Evolutionary conservation across 495 filamentous ascomycete species (phyloP), one percentile per base, ranked within the genome.

Genomic region (Penicillium steckii): DNA sequence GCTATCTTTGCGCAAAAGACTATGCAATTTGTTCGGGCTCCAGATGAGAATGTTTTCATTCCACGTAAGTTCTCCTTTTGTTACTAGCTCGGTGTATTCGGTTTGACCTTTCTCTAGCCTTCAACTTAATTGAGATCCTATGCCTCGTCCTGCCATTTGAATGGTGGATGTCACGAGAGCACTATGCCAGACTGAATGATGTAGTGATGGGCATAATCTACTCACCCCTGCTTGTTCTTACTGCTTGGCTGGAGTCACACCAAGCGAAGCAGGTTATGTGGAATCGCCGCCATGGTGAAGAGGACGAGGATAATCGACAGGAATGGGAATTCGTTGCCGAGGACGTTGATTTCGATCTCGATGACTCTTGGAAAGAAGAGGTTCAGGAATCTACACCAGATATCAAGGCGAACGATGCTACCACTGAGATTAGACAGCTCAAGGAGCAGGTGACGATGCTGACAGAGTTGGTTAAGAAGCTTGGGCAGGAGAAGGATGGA

Each of bases 1-100:
- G 91, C 91, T 0, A 82, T 95, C 18, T 90, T 90, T 59, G 78
- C 90, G 2, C 89, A 93, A 53, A 95, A 96, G 65, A 96, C 92
- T 1, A 89, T 97, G 76, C 88, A 91, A 59, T 98, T 96, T 59
- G 89, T 97, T 8, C 90, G 95, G 27, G 95, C 94, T 0, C 94
- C 94, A 0, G 94, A 97, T 59, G 95, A 97, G 68, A 97, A 98
- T 58, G 94, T 98, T 40, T 98, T 93, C 69, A 95, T 98, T 50
- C 84, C 94, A 4, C 90, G 76, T 81, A 66, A 57, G 75, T 65
- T 35, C 24, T 26, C n/a, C n/a, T 8, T 7, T n/a, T 4, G 4
- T 29, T 5, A 37, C 21, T 8, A 17, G 10, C 13, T 7, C 1
- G 21, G 29, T 15, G 1, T 2, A 37, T 3, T 18, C 2, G n/a